Base-by-base conservation (phyloP, 2,329 filamentous ascomycete genomes). In the Colletotrichum lentis region DNA sequence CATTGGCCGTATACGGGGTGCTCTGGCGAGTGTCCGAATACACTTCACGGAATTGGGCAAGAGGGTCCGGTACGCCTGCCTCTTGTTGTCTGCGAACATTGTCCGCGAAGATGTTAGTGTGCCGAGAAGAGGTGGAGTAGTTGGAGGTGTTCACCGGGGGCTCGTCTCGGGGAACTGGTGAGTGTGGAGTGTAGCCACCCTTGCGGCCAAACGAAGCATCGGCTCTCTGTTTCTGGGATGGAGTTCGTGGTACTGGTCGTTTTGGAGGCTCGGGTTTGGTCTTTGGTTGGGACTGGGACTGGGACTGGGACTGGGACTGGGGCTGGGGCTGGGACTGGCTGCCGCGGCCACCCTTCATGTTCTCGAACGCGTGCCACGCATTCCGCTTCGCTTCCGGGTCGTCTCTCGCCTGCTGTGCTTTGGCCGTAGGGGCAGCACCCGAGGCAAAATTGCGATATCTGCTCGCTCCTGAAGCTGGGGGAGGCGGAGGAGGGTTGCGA, bases 121-220 rank as follows among this genome's bases (percentile, higher is more conserved):
- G 70, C 12, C 70, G 56, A 35, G 57, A 71, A 59, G 74, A 81
- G 1, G 81, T 82, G 50, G 79, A 83, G 72, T 88, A 86, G 72
- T 85, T 86, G 68, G 78, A 83, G 72, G 76, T 83, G 11, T 78
- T 78, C 0, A 85, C 84, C 0, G 84, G 79, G 4, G 85, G 83
- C 69, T 88, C 86, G 56, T 88, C 86, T 2, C 82, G 84, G 35
- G 77, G 71, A 64, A 77, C 77, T 1, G 84, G 80, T 12, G 85
- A 85, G 43, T 77, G 79, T 53, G 85, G 84, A 52, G 82, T 79
- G 67, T 83, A 87, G 16, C 85, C 85, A 5, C 80, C 72, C 71
- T 81, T 83, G 69, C 81, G 81, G 6, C 86, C 86, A 73, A 88
- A 88, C 0, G 86, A 80, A 18, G 85, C 85, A 54, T 88, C 80